These are phyloP conservation scores for Avena insularis DNA, from an alignment of 176 grass and related monocot species.

Conservation along the genomic window DNA sequence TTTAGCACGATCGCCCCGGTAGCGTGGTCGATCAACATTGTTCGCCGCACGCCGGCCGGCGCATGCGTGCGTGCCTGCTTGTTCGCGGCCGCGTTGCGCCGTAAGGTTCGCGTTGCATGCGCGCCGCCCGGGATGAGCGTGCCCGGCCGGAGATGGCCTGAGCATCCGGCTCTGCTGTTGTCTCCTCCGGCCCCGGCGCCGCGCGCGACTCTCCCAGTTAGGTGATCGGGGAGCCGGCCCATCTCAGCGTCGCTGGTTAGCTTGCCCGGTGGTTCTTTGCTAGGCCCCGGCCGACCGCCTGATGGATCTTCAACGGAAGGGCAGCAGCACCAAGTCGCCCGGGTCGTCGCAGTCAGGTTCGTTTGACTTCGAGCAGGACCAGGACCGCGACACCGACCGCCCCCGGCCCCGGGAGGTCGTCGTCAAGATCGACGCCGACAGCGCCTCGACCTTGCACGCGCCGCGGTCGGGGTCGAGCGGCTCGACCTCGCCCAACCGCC, in stretches of 20 bases:
- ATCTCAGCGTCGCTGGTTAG: conserved; percentile 12
- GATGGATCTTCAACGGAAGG: conserved; percentile 49
- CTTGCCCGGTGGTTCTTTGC: not conserved
- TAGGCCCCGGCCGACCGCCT: not conserved
- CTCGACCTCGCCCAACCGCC: conserved; percentile 33
- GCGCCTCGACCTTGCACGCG: conserved; percentile 25
- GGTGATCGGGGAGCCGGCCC: conserved; percentile 28
- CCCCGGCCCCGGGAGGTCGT: conserved; percentile 67
- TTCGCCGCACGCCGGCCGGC: conserved; percentile 21
- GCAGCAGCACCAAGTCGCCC: conserved; percentile 35
- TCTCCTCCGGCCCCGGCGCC: not conserved
- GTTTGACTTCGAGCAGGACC: conserved; percentile 50
- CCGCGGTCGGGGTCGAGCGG: conserved; percentile 24
- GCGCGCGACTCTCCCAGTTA: conserved; percentile 17
- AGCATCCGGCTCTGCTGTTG: not conserved
- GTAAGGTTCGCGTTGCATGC: not conserved
- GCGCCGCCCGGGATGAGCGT: not conserved
- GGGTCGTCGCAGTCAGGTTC: conserved; percentile 52
- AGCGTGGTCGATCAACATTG: not conserved
- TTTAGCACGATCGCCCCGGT: not conserved
- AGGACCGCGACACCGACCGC: conserved; percentile 32
- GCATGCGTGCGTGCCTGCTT: not conserved
- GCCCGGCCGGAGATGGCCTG: conserved; percentile 24
- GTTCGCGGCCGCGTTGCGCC: not conserved
- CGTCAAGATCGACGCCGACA: conserved; percentile 76